Conservation (phyloP, 2,329 filamentous ascomycete genomes). For the Cordyceps militaris region DNA sequence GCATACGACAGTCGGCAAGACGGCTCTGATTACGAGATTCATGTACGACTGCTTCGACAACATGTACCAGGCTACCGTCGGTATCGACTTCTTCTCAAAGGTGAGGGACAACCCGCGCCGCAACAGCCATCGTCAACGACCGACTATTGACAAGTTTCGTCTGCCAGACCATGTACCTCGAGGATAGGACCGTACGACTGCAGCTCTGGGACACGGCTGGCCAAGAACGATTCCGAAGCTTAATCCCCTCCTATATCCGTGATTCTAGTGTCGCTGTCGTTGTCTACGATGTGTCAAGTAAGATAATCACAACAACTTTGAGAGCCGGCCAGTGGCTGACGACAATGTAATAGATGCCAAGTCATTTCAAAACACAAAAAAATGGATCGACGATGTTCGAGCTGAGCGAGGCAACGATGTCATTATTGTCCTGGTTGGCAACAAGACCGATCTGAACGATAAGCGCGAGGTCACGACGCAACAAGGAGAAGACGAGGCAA, state of each 20-base stretch:
- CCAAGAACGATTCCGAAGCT: constrained; percentile 91
- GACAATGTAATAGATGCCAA: constrained; percentile 58
- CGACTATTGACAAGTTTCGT: neutral
- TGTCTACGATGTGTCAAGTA: constrained; percentile 95
- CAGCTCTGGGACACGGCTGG: constrained; percentile 98
- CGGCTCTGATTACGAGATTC: constrained; percentile 95
- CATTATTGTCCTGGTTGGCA: constrained; percentile 95
- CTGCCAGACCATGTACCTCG: constrained; percentile 90
- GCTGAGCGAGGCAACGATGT: constrained; percentile 97
- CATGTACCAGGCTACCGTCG: constrained; percentile 98
- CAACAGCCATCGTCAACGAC: neutral
- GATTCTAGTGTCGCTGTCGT: constrained; percentile 97
- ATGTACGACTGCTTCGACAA: constrained; percentile 99
- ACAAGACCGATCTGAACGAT: constrained; percentile 98
- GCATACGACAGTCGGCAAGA: constrained; percentile 75
- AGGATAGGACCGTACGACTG: constrained; percentile 93
- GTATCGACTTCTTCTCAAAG: constrained; percentile 99
- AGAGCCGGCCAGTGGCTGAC: constrained; percentile 3
- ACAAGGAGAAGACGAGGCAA: constrained; percentile 95
- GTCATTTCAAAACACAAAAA: constrained; percentile 96
- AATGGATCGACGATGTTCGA: constrained; percentile 98
- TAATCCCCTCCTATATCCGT: constrained; percentile 97
- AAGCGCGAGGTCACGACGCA: constrained; percentile 95
- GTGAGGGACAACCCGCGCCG: constrained; percentile 36
- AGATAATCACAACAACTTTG: constrained; percentile 15